Percentiles rank a stretch among this genome's conserved stretches.
These are phyloP conservation scores for Penicillium thymicola DNA, from an alignment of 2,329 filamentous ascomycete species.

Conservation along the genomic window DNA sequence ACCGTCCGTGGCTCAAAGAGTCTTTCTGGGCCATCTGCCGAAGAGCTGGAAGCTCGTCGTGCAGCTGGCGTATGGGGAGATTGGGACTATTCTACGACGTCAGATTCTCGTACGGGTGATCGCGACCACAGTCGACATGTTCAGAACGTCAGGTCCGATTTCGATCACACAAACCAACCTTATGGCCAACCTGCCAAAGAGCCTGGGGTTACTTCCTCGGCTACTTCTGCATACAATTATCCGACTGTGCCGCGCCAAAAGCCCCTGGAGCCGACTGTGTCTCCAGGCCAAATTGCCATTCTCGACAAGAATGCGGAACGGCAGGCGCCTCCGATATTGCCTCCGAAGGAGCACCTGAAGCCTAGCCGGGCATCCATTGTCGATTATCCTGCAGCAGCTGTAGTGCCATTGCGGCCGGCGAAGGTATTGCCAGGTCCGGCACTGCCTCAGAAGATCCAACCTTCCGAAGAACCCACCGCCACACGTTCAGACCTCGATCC, in stretches of 20 bases:
- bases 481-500: constrained; percentile 32
- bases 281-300: constrained; percentile 18
- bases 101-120: constrained; percentile 32
- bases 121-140: constrained; percentile 52
- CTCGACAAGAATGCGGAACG: constrained; percentile 17
- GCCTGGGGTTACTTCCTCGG: constrained; percentile 13
- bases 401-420: constrained; percentile 24
- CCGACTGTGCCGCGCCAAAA: constrained; percentile 43
- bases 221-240: constrained; percentile 40
- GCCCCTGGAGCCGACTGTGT: constrained; percentile 21
- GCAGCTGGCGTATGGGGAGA: constrained; percentile 53
- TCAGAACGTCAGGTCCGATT: constrained; percentile 47
- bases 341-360: constrained; percentile 37
- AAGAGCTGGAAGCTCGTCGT: constrained; percentile 57
- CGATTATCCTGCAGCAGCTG: constrained; percentile 9
- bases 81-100: constrained; percentile 48
- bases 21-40: constrained; percentile 39
- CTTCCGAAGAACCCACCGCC: constrained; percentile 10
- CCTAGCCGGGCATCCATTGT: constrained; percentile 12
- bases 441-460: constrained; percentile 27
- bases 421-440: constrained; percentile 24
- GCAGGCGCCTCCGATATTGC: constrained; percentile 34
- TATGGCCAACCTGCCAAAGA: constrained; percentile 9
- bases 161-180: constrained; percentile 26
- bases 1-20: constrained; percentile 59